Percentiles rank a stretch among this genome's conserved stretches.
These are phyloP conservation scores for Lactarius sanguifluus DNA, from an alignment of 768 basidiomycete genomes.

Conservation along the genomic window DNA sequence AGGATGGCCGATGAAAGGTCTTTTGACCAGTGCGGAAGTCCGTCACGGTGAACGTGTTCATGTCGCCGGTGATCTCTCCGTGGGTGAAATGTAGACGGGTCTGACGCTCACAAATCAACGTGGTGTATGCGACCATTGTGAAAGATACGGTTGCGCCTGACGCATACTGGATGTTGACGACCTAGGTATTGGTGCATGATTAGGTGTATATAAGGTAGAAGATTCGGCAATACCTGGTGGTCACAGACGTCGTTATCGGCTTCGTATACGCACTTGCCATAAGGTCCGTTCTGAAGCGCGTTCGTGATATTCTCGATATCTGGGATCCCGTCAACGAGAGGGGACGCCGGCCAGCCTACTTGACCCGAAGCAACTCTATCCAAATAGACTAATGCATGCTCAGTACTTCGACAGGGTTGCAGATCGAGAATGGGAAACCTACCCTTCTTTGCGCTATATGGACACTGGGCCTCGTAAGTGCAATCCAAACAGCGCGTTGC, in stretches of 20 bases:
- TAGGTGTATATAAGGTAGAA: neutral
- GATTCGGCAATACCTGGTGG: slow-evolving; percentile 53
- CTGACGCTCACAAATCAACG: slow-evolving; percentile 78
- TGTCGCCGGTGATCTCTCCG: slow-evolving; percentile 88
- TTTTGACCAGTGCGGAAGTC: slow-evolving; percentile 64
- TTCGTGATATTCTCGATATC: slow-evolving; percentile 84
- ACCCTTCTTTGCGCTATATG: slow-evolving; percentile 89
- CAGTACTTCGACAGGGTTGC: neutral
- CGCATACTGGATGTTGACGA: slow-evolving; percentile 86
- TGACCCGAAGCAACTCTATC: slow-evolving; percentile 62
- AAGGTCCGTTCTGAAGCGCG: slow-evolving; percentile 68
- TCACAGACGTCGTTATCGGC: slow-evolving; percentile 85
- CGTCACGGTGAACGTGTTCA: slow-evolving; percentile 69
- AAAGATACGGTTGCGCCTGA: slow-evolving; percentile 80
- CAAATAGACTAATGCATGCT: slow-evolving; percentile 62
- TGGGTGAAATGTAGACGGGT: slow-evolving; percentile 82
- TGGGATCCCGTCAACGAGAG: slow-evolving; percentile 76
- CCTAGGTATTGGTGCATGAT: slow-evolving; percentile 37
- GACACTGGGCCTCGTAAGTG: slow-evolving; percentile 65
- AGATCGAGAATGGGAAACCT: slow-evolving; percentile 28
- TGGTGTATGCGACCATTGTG: slow-evolving; percentile 86
- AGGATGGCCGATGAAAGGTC: slow-evolving; percentile 47
- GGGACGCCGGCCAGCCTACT: slow-evolving; percentile 61
- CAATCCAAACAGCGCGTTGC: slow-evolving; percentile 80
- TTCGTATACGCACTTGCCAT: slow-evolving; percentile 85